phyloP scores from a whole-genome alignment of 1,139 yeast species.

The Debaryomyces nepalensis region DNA sequence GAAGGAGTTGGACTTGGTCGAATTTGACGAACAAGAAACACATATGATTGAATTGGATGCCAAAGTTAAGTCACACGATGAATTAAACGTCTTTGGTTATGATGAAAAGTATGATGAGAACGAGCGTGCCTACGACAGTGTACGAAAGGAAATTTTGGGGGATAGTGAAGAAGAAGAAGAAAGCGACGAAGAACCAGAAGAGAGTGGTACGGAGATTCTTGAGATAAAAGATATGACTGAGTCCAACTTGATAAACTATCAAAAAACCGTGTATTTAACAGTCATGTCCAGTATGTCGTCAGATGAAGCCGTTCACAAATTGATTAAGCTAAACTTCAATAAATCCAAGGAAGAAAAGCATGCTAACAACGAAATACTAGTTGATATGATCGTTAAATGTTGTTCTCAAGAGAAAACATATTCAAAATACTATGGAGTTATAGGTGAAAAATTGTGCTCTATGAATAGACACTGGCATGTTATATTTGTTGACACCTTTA shows the following conservation, averaged over 20 bases:
- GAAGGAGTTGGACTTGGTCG: conserved; percentile 61
- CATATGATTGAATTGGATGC: conserved; percentile 62
- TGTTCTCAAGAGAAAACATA: conserved; percentile 89
- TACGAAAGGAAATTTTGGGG: conserved; percentile 25
- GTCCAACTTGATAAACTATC: conserved; percentile 60
- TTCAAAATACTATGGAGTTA: conserved; percentile 81
- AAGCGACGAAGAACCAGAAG: conserved; percentile 23
- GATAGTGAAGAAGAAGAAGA: conserved; percentile 23
- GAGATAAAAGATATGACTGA: conserved; percentile 72
- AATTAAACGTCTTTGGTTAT: conserved; percentile 53
- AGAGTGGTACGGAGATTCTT: conserved; percentile 16
- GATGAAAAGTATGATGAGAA: conserved; percentile 58
- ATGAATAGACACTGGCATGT: conserved; percentile 56
- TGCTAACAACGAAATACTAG: conserved; percentile 44
- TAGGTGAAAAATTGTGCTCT: conserved; percentile 69
- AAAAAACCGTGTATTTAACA: conserved; percentile 78
- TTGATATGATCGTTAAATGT: conserved; percentile 79
- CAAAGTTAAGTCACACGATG: conserved; percentile 47
- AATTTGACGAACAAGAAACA: conserved; percentile 62
- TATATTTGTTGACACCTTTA: conserved; percentile 58
- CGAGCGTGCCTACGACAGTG: conserved; percentile 44
- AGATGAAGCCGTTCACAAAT: conserved; percentile 91
- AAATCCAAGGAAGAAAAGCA: conserved; percentile 35
- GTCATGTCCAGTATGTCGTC: conserved; percentile 93
- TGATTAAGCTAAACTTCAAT: conserved; percentile 54